Conservation (phyloP, 163 green algal genomes). For the Chlamydomonas reinhardtii region DNA sequence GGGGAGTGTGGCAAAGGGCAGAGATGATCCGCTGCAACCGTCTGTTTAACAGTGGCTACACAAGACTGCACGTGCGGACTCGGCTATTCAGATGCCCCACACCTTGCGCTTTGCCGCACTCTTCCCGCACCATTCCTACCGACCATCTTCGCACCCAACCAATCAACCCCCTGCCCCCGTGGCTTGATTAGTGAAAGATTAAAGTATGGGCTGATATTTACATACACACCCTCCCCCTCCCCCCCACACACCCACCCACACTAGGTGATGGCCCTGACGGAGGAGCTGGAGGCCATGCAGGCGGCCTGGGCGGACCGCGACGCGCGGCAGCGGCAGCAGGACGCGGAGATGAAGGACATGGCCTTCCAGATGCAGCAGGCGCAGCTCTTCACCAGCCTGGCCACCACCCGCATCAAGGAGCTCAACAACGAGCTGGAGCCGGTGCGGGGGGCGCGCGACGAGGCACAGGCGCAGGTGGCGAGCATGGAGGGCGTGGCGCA, state of each 20-base stretch:
- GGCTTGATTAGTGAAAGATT: too few relatives aligned
- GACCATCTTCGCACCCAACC: too few relatives aligned
- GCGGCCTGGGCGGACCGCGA: conserved; percentile 54
- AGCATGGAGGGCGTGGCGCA: conserved; percentile 39
- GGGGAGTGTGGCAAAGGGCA: not conserved
- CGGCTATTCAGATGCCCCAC: too few relatives aligned
- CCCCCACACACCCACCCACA: not conserved
- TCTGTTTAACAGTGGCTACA: too few relatives aligned
- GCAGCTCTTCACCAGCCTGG: conserved; percentile 45
- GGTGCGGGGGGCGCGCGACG: conserved; percentile 9
- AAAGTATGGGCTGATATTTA: too few relatives aligned
- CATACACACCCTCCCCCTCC: not conserved
- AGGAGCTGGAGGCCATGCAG: conserved; percentile 60
- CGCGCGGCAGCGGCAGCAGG: conserved; percentile 51
- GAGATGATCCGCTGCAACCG: not conserved
- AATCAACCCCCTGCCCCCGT: too few relatives aligned
- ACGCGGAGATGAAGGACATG: conserved; percentile 54
- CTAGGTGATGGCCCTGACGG: conserved; percentile 40
- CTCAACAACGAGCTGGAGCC: conserved; percentile 54
- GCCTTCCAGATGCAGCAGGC: conserved; percentile 48
- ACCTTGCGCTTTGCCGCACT: too few relatives aligned
- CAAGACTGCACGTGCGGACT: too few relatives aligned
- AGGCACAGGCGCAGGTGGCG: conserved; percentile 33
- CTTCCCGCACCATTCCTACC: too few relatives aligned
- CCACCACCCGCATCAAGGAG: conserved; percentile 49